phyloP scores from a whole-genome alignment of 176 grass and related monocot genomes.

The barley (Hordeum vulgare) region MorexV3_pseudomolecules_assembly NC_058522.1:155740393-155740892 shows the following conservation, averaged over 20 bases:
- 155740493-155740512: neutral
- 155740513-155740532: neutral
- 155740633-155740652: neutral
- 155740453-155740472: neutral
- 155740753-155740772: neutral
- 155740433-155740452: neutral
- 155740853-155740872: conserved; percentile 22
- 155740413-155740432: neutral
- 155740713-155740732: too few species aligned
- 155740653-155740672: neutral
- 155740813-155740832: neutral
- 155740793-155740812: neutral
- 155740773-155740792: neutral
- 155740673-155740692: neutral
- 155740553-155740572: neutral
- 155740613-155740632: neutral
- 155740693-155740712: neutral
- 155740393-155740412: neutral
- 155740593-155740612: neutral
- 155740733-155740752: too few species aligned
- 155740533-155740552: neutral
- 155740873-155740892: conserved; percentile 17
- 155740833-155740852: conserved; percentile 18
- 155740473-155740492: neutral
- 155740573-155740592: neutral